A percentile compares a stretch with the other conserved stretches of the same genome.
Evolutionary conservation across 305 asterid species (phyloP).

Genomic region (Caryopteris hybrid): DNA sequence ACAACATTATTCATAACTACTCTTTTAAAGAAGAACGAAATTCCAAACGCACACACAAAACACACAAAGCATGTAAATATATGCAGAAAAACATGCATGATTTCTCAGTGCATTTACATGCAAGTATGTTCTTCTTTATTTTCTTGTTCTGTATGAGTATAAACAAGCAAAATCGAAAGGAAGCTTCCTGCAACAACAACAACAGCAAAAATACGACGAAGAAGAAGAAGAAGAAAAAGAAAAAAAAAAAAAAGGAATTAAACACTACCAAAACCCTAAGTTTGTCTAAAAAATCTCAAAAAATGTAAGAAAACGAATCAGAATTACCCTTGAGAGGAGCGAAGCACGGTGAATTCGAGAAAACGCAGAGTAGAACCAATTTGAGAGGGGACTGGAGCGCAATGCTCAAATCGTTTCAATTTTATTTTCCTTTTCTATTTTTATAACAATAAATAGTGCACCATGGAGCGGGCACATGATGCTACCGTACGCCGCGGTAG

Average conservation of each 20-base stretch:
- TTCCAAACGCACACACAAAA: background rate
- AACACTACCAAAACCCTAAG: constrained; percentile 35
- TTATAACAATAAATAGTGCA: constrained; percentile 10
- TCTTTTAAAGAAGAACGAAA: background rate
- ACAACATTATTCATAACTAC: background rate
- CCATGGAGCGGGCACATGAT: constrained; percentile 11
- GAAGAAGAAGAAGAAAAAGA: too few relatives aligned
- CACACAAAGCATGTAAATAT: constrained; percentile 7
- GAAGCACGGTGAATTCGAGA: constrained; percentile 8
- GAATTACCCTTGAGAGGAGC: constrained; percentile 6
- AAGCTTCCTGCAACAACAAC: background rate
- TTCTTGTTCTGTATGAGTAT: background rate
- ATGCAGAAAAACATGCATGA: constrained; percentile 22
- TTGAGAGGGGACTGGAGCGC: constrained; percentile 17
- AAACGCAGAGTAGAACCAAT: constrained; percentile 16
- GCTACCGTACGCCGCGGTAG: constrained; percentile 32
- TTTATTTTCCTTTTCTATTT: constrained; percentile 7
- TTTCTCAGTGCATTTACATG: constrained; percentile 11
- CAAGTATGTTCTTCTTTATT: constrained; percentile 1
- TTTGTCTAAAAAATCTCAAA: background rate
- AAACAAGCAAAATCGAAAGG: constrained; percentile 11
- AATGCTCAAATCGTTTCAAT: constrained; percentile 15
- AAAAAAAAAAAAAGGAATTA: background rate
- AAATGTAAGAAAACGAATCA: background rate
- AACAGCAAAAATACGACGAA: too few relatives aligned